Percentiles rank a stretch among this genome's conserved stretches.
phyloP scores from a whole-genome alignment of 306 rosid genomes.

The Corylus heterophylla region DNA sequence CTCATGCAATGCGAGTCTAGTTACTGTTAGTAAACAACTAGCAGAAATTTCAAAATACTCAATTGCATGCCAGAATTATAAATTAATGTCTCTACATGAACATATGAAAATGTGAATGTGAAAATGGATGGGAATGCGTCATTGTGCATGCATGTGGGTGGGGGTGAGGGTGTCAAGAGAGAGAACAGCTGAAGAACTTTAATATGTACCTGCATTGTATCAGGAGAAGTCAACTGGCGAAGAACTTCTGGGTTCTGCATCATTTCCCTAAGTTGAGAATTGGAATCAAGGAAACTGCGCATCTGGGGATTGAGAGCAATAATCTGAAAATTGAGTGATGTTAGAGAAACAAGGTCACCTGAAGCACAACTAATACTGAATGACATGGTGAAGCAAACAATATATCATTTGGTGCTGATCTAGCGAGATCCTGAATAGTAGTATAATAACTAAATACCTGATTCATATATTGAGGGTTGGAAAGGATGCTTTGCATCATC shows the following conservation, averaged over 20 bases:
- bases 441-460: conserved; percentile 48
- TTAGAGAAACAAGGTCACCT: conserved; percentile 27
- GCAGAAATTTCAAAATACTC: background rate
- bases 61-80: background rate
- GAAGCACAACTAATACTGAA: conserved; percentile 14
- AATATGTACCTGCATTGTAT: conserved; percentile 76
- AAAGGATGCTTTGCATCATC: conserved; percentile 81
- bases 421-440: background rate
- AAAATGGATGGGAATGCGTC: background rate
- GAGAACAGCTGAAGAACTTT: conserved; percentile 7
- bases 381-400: background rate
- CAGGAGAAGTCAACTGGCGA: conserved; percentile 77
- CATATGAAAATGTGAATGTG: background rate
- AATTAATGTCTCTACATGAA: background rate
- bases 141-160: background rate
- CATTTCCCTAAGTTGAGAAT: conserved; percentile 77
- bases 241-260: conserved; percentile 81
- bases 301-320: conserved; percentile 63
- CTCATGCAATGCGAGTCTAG: background rate
- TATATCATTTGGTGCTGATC: background rate
- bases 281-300: conserved; percentile 68
- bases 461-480: conserved; percentile 76
- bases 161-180: background rate
- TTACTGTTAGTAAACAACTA: background rate
- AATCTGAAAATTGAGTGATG: conserved; percentile 41